Base-by-base conservation (phyloP, 148 eudicot genomes). In the Cornus controversa region DNA sequence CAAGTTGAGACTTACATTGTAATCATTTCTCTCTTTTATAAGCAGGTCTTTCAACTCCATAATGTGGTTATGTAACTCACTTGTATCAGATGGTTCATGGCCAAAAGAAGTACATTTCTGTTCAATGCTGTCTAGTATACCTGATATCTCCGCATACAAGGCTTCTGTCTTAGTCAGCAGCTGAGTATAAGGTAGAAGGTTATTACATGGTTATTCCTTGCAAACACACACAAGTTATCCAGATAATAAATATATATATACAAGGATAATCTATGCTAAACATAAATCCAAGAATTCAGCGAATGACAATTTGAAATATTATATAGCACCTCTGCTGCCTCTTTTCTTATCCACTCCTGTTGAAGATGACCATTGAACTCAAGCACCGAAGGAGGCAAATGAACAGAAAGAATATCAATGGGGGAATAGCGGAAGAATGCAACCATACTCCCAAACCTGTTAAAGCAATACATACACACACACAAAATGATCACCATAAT, bases 351-450 rank as follows among this genome's bases (percentile, higher is more conserved):
- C 99, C 99, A 96, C 10, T 80, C 84, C 75, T 83, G 90, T 74
- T 85, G 86, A 69, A 81, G 74, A 66, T 71, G 77, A 81, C 90
- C 88, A 83, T 82, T 83, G 79, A 90, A 92, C 72, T 92, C 93
- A 62, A 96, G 99, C 77, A 83, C 69, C 54, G 90, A 88, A 64
- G 94, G 90, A 57, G 99, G 97, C 77, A 96, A 82, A 84, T 74
- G 83, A 54, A 96, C 99, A 83, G 94, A 88, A 45, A 92, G 91
- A 68, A 93, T 93, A 71, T 93, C 93, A 73, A 96, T 88, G 72
- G 95, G 95, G 34, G 98, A 96, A 82, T 96, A 96, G 67, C 91
- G 97, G 74, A 96, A 93, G 82, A 90, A 96, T 27, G 91, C 99
- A 70, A 96, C 92, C 93, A 88, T 92, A 84, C 80, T 87, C 62